These are phyloP conservation scores for Fusarium pseudocircinatum DNA, from an alignment of 2,329 filamentous ascomycete genomes.

Conservation along the genomic window DNA sequence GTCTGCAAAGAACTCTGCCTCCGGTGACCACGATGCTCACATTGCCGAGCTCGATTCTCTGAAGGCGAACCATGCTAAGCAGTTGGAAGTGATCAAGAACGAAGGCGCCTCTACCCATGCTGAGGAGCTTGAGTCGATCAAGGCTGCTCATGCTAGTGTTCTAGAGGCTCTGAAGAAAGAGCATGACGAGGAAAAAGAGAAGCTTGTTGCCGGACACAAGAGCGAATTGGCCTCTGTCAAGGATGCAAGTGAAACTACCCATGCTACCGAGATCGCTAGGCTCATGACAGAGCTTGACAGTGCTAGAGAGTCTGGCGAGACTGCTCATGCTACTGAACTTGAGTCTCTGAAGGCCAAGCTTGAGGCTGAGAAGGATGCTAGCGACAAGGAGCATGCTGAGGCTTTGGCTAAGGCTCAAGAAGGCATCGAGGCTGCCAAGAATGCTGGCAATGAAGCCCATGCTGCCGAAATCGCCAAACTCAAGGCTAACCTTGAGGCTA, in stretches of 20 bases:
- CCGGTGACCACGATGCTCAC: constrained; percentile 60
- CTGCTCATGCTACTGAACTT: constrained; percentile 46
- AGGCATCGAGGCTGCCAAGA: constrained; percentile 46
- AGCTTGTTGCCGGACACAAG: constrained; percentile 44
- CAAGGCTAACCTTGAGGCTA: constrained; percentile 43
- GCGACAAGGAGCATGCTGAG: constrained; percentile 46
- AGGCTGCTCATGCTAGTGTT: constrained; percentile 55
- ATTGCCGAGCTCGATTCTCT: constrained; percentile 63
- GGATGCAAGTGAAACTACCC: constrained; percentile 42
- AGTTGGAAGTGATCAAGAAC: constrained; percentile 56
- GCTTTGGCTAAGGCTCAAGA: constrained; percentile 46
- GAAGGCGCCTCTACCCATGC: constrained; percentile 53
- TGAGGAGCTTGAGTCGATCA: constrained; percentile 54
- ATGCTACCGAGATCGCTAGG: constrained; percentile 43
- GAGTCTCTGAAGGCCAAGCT: constrained; percentile 55
- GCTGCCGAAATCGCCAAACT: constrained; percentile 45
- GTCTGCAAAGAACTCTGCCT: constrained; percentile 62
- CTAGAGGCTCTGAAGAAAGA: constrained; percentile 56
- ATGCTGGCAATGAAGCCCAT: constrained; percentile 46
- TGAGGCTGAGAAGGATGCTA: constrained; percentile 55
- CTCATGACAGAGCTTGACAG: constrained; percentile 45
- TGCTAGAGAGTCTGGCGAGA: constrained; percentile 47
- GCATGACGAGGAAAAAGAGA: constrained; percentile 51
- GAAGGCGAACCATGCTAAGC: constrained; percentile 63
- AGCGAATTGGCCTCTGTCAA: constrained; percentile 46